Evolutionary conservation across 257 asterid species (phyloP), one percentile per base, ranked within the genome.

Genomic region (Handroanthus guayacan): DNA sequence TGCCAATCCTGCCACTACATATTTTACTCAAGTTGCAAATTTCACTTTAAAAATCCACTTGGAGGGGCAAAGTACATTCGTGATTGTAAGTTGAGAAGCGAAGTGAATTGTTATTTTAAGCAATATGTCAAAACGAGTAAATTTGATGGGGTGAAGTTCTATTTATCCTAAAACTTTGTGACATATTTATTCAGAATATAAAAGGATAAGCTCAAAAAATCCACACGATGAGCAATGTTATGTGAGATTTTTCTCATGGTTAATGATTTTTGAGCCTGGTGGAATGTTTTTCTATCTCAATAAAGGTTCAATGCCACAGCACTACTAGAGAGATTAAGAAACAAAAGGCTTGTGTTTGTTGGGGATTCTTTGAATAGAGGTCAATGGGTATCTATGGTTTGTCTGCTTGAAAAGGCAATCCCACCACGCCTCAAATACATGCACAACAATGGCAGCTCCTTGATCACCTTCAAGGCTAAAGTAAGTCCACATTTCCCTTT

Each of bases 381-480:
- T 8, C 98, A 94, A 72, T 94, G 97, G 97, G 96, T 94, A 13
- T 94, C 98, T 1, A 84, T 94, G 96, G 89, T 94, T 37, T 94
- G 98, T 74, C 73, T 94, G 4, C 86, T 94, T 52, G 98, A 90
- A 74, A 83, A 95, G 66, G 89, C 85, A 0, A 85, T 90, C 75
- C 90, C 92, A 25, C 62, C 63, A 3, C 73, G 78, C 8, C 87
- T 73, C 37, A 89, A 89, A 77, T 80, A 83, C 81, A 86, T 90
- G 86, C 87, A 84, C 88, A 83, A 86, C 85, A 86, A 89, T 38
- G 96, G 97, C 55, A 81, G 86, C 83, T 70, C 91, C 61, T 87
- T 94, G 87, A 91, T 89, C 93, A 89, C 93, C 79, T 90, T 90
- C 92, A 85, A 85, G 76, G 93, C 94, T 31, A 89, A 78, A 45